Evolutionary conservation across 257 asterid genomes (phyloP).

Genomic region (Solanum boliviense): DNA sequence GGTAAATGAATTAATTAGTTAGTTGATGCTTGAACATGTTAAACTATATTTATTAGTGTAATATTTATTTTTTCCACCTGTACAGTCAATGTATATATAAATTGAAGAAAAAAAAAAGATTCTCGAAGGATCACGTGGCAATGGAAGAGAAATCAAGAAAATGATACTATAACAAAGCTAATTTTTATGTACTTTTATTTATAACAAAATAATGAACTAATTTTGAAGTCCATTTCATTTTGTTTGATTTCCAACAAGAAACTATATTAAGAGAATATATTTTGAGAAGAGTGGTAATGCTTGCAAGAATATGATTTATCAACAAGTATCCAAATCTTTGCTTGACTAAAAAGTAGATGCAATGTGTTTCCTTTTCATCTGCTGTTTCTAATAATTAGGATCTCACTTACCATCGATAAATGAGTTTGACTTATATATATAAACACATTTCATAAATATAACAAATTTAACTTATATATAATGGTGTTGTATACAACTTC

Average conservation of each 20-base stretch:
- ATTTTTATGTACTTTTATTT: neutral
- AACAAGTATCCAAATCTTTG: slow-evolving; percentile 34
- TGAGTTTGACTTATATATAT: neutral
- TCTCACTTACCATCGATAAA: too few relatives aligned
- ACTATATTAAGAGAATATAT: slow-evolving; percentile 20
- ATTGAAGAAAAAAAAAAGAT: neutral
- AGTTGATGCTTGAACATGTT: neutral
- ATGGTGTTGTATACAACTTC: neutral
- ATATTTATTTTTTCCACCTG: neutral
- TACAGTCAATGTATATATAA: neutral
- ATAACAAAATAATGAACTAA: neutral
- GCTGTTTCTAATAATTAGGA: neutral
- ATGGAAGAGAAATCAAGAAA: neutral
- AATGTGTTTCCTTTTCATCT: neutral
- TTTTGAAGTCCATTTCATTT: neutral
- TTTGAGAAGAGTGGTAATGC: slow-evolving; percentile 25
- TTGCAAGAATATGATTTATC: slow-evolving; percentile 30
- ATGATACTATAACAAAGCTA: neutral
- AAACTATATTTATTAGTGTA: neutral
- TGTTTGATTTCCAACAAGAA: slow-evolving; percentile 14
- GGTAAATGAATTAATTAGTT: neutral
- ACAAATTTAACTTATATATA: neutral
- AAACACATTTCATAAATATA: neutral
- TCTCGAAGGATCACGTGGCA: neutral
- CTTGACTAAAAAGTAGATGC: slow-evolving; percentile 35